Evolutionary conservation across 1,284 basidiomycete genomes (phyloP).

Genomic region (Rhodotorula sp.): DNA sequence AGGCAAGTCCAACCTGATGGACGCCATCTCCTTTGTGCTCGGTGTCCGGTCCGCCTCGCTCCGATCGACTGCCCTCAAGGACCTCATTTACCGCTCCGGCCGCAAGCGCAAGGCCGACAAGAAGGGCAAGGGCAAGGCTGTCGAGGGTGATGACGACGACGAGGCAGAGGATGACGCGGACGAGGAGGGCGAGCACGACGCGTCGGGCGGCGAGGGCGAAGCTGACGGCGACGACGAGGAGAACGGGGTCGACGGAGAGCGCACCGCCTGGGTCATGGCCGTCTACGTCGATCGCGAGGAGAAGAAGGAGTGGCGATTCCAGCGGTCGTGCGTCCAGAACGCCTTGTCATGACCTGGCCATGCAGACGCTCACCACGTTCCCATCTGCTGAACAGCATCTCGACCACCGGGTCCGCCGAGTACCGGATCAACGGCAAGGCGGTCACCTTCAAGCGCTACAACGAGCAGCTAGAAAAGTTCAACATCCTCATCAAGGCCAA

Average conservation of each 20-base stretch:
- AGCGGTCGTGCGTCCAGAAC: slow-evolving; percentile 70
- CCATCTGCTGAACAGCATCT: slow-evolving; percentile 62
- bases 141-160: slow-evolving; percentile 51
- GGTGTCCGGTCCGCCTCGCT: slow-evolving; percentile 93
- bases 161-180: slow-evolving; percentile 38
- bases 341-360: not conserved
- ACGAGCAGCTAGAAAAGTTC: slow-evolving; percentile 76
- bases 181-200: slow-evolving; percentile 49
- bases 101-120: slow-evolving; percentile 49
- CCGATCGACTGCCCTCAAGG: slow-evolving; percentile 87
- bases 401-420: slow-evolving; percentile 78
- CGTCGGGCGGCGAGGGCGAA: slow-evolving; percentile 61
- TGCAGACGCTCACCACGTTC: not conserved
- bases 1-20: slow-evolving; percentile 99
- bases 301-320: slow-evolving; percentile 83
- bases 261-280: slow-evolving; percentile 91
- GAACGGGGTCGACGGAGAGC: slow-evolving; percentile 76
- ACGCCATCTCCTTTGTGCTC: slow-evolving; percentile 98
- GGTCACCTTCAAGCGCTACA: slow-evolving; percentile 82
- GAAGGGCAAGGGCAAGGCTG: slow-evolving; percentile 43
- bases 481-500: slow-evolving; percentile 99
- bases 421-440: slow-evolving; percentile 78
- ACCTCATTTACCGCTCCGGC: slow-evolving; percentile 86
- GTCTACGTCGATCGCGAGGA: slow-evolving; percentile 72
- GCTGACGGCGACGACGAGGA: slow-evolving; percentile 67